These are phyloP conservation scores for Thuidium tamariscinum DNA, from an alignment of 225 moss, liverwort and hornwort genomes.

Conservation along the genomic window DNA sequence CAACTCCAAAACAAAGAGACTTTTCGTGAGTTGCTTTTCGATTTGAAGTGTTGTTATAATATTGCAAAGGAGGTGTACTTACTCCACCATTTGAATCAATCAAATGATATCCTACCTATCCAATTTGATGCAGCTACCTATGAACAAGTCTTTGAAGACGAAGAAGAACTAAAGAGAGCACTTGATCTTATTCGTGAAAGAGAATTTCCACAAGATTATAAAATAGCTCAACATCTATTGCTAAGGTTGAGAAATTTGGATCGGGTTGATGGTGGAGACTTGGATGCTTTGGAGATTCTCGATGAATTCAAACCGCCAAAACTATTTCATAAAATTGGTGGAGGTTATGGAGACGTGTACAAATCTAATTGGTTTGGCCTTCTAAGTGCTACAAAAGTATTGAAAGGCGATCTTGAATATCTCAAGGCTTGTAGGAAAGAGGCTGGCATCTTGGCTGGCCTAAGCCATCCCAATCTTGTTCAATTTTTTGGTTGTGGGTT, in stretches of 20 bases:
- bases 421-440: fast-evolving
- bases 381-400: neutral
- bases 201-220: fast-evolving
- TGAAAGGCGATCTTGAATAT: neutral
- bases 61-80: too few relatives aligned
- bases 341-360: neutral
- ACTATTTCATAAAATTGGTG: neutral
- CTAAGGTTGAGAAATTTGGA: neutral
- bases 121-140: neutral
- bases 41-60: too few relatives aligned
- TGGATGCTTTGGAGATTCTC: neutral
- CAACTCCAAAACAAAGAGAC: too few relatives aligned
- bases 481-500: neutral
- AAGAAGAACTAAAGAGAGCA: neutral
- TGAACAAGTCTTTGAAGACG: neutral
- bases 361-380: neutral
- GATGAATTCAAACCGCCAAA: neutral
- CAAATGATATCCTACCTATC: too few relatives aligned
- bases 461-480: neutral
- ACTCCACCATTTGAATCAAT: too few relatives aligned
- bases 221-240: neutral
- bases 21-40: too few relatives aligned
- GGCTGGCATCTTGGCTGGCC: neutral
- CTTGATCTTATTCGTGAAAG: neutral
- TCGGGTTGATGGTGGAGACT: neutral